phyloP scores from a whole-genome alignment of 345 rosid species.

The Kandelia obovata region DNA sequence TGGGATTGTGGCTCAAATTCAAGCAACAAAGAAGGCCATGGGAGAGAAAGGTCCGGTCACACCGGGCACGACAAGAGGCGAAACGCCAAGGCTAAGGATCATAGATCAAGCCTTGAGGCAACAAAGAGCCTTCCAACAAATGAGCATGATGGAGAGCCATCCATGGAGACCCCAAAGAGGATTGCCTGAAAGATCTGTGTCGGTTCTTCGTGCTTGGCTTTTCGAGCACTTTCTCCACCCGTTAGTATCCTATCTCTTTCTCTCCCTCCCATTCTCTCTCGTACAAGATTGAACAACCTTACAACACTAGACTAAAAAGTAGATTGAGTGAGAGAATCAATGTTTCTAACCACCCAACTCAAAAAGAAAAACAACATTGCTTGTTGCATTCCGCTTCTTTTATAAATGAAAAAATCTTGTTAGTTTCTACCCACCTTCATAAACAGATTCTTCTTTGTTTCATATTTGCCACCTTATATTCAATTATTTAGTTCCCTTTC shows the following conservation, averaged over 20 bases:
- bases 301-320: constrained; percentile 38
- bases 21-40: constrained; percentile 73
- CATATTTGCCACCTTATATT: constrained; percentile 36
- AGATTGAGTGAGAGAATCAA: constrained; percentile 43
- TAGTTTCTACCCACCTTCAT: constrained; percentile 45
- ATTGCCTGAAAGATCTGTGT: constrained; percentile 89
- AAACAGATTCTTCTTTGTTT: constrained; percentile 31
- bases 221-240: constrained; percentile 99
- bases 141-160: constrained; percentile 85
- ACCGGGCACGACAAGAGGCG: constrained; percentile 70
- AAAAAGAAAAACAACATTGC: constrained; percentile 15
- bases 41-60: constrained; percentile 86
- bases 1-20: constrained; percentile 75
- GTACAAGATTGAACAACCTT: neutral
- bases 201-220: constrained; percentile 94
- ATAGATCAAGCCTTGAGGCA: constrained; percentile 84
- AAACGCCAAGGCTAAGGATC: constrained; percentile 75
- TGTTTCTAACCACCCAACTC: constrained; percentile 31
- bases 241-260: constrained; percentile 37
- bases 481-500: constrained; percentile 36
- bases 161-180: constrained; percentile 99
- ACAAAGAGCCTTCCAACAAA: constrained; percentile 89
- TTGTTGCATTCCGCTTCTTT: constrained; percentile 13
- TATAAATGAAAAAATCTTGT: constrained; percentile 30
- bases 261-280: constrained; percentile 1